These are phyloP conservation scores for Kalaharituber pfeilii DNA, from an alignment of 2,329 filamentous ascomycete species.

Conservation along the genomic window DNA sequence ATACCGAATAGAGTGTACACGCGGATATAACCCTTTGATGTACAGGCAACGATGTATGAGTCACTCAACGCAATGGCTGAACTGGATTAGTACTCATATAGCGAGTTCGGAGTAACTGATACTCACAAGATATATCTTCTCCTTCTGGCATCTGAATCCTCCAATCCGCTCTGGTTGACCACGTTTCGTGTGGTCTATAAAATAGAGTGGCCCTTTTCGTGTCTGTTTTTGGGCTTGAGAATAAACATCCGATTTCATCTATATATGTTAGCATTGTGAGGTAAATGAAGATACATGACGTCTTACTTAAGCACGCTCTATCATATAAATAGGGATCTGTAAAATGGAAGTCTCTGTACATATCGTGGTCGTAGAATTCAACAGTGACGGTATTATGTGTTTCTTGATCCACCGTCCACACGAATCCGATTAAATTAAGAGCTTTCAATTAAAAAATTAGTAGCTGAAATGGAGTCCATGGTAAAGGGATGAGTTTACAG, in stretches of 20 bases:
- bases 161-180: conserved; percentile 85
- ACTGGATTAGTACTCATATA: conserved; percentile 30
- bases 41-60: conserved; percentile 78
- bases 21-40: conserved; percentile 70
- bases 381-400: conserved; percentile 86
- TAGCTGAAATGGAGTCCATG: conserved; percentile 24
- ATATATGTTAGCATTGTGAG: conserved; percentile 19
- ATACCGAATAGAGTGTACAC: conserved; percentile 87
- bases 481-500: conserved; percentile 33
- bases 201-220: conserved; percentile 66
- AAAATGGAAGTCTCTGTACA: conserved; percentile 76
- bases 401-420: conserved; percentile 95
- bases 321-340: conserved; percentile 93
- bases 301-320: conserved; percentile 61
- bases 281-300: conserved; percentile 4
- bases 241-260: conserved; percentile 65
- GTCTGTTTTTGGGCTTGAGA: conserved; percentile 57
- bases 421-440: conserved; percentile 80
- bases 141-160: conserved; percentile 68
- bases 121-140: conserved; percentile 52
- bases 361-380: conserved; percentile 87
- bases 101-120: conserved; percentile 6
- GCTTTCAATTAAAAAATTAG: conserved; percentile 23
- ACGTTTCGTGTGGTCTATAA: conserved; percentile 91
- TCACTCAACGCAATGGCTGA: conserved; percentile 62